A percentile compares a stretch with the other conserved stretches of the same genome.
Evolutionary conservation across 2,329 filamentous ascomycete species (phyloP).

Genomic region (Drechslerella coelobrocha): DNA sequence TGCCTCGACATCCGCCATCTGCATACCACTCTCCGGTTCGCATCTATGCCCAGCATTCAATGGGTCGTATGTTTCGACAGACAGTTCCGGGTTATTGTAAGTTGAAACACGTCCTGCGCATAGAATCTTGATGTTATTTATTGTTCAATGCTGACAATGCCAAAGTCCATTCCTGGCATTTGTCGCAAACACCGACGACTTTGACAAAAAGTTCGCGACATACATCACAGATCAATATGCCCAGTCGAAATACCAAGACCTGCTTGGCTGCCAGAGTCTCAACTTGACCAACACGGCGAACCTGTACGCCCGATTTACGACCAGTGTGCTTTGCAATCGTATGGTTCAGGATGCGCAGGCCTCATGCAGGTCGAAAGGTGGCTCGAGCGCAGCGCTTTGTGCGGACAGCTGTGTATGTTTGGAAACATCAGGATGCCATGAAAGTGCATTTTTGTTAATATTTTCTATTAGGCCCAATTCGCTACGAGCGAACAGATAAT

Average conservation of each 20-base stretch:
- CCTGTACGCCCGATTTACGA: conserved; percentile 92
- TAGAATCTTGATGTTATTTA: conserved; percentile 28
- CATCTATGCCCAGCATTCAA: conserved; percentile 58
- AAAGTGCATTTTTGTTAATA: conserved; percentile 33
- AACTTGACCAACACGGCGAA: conserved; percentile 78
- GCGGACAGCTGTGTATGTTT: conserved; percentile 79
- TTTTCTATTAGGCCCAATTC: conserved; percentile 71
- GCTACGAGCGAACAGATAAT: conserved; percentile 89
- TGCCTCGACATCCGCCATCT: conserved; percentile 52
- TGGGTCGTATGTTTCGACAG: conserved; percentile 58
- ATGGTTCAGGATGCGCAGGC: conserved; percentile 86
- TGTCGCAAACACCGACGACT: conserved; percentile 76
- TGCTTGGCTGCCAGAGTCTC: conserved; percentile 80
- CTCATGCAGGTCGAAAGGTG: conserved; percentile 70
- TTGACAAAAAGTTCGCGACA: conserved; percentile 74
- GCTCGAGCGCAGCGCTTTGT: conserved; percentile 76
- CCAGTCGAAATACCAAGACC: conserved; percentile 72
- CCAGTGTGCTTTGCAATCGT: conserved; percentile 87
- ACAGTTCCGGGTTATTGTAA: conserved; percentile 55
- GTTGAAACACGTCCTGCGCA: conserved; percentile 45
- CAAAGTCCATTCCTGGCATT: conserved; percentile 82
- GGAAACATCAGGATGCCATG: background rate
- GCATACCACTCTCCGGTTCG: conserved; percentile 58
- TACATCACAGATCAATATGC: conserved; percentile 78
- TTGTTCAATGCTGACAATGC: conserved; percentile 10